These are phyloP conservation scores for Blastocystis sp. DNA, from an alignment of 352 stramenopile species.

Conservation along the genomic window DNA sequence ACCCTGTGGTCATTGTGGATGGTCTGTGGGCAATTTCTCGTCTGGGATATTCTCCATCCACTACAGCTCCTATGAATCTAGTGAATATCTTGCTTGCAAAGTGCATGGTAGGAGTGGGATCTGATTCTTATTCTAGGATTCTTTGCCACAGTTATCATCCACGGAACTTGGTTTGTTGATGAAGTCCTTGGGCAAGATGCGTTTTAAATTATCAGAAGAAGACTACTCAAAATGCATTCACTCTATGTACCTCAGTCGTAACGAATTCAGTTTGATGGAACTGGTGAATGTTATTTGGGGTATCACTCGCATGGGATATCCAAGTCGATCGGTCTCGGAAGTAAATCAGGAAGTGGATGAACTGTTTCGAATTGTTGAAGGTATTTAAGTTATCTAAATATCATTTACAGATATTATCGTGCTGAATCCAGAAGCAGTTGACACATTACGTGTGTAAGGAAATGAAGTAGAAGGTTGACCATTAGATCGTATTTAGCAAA, in stretches of 20 bases:
- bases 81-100: not conserved
- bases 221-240: not conserved
- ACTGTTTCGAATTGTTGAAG: not conserved
- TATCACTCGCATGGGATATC: not conserved
- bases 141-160: not conserved
- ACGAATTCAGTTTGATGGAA: constrained; percentile 14
- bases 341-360: not conserved
- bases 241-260: not conserved
- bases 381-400: not conserved
- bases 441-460: not conserved
- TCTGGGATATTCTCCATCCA: not conserved
- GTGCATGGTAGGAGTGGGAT: not conserved
- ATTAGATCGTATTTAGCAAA: constrained; percentile 23
- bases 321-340: not conserved
- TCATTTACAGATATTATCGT: not conserved
- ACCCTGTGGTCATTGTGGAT: not conserved
- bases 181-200: constrained; percentile 18
- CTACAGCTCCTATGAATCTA: not conserved
- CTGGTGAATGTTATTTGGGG: constrained; percentile 18
- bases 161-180: not conserved
- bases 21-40: not conserved
- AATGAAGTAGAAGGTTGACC: not conserved
- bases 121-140: not conserved
- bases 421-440: not conserved
- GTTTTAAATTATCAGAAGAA: not conserved